Percentiles rank a stretch among this genome's conserved stretches.
phyloP scores from a whole-genome alignment of 1,139 yeast species.

The Wickerhamomyces sp. region DNA sequence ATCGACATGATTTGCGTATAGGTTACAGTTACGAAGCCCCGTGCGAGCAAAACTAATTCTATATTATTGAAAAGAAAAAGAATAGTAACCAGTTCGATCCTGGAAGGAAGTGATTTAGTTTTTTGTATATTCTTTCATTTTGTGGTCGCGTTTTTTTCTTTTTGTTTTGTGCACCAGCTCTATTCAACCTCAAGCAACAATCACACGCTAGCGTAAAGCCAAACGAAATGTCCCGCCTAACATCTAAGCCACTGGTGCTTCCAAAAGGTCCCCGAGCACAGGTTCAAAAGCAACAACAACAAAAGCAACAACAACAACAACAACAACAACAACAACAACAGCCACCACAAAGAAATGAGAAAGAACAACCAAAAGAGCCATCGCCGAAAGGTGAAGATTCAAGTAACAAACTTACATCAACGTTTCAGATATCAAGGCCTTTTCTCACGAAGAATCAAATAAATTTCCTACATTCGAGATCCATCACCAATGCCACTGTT shows the following conservation, averaged over 20 bases:
- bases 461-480: conserved; percentile 43
- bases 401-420: conserved; percentile 14
- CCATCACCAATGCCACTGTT: conserved; percentile 44
- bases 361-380: background rate
- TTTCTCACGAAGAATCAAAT: conserved; percentile 56
- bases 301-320: too few species aligned
- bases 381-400: too few species aligned
- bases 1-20: too few species aligned
- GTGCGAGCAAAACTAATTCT: too few species aligned
- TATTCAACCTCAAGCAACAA: too few species aligned
- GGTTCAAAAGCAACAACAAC: background rate
- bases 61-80: too few species aligned
- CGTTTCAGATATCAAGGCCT: conserved; percentile 57
- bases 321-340: background rate
- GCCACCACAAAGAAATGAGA: background rate
- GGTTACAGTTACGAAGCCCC: too few species aligned
- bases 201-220: too few species aligned
- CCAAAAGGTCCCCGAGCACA: conserved; percentile 2
- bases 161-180: too few species aligned
- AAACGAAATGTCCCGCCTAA: background rate
- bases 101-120: too few species aligned
- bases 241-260: background rate
- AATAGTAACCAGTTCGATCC: too few species aligned
- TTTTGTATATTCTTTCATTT: too few species aligned
- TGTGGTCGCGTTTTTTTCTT: background rate